Percentiles rank a stretch among this genome's conserved stretches.
phyloP scores from a whole-genome alignment of 805 yeast genomes.

The Kurtzmaniella fragi region DNA sequence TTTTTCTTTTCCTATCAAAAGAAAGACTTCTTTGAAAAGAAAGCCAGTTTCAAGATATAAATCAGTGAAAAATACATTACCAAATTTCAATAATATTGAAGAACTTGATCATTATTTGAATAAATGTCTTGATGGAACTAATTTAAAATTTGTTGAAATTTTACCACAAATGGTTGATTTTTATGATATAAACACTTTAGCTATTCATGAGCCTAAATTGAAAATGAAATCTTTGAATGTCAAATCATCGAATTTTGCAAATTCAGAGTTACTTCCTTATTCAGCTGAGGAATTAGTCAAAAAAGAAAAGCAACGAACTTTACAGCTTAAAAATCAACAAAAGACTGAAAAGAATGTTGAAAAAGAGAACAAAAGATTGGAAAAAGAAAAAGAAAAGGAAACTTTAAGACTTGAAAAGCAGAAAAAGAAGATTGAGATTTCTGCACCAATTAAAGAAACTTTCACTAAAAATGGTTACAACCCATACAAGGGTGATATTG shows the following conservation, averaged over 20 bases:
- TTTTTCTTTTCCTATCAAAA: conserved; percentile 30
- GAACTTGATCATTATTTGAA: conserved; percentile 17
- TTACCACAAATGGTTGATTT: conserved; percentile 24
- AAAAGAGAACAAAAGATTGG: no score
- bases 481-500: neutral
- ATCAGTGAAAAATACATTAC: conserved; percentile 8
- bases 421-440: conserved; percentile 6
- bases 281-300: neutral
- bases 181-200: conserved; percentile 9
- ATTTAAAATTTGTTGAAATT: conserved; percentile 18
- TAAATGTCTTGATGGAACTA: conserved; percentile 11
- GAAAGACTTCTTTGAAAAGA: conserved; percentile 27
- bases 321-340: no score
- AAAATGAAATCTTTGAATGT: neutral
- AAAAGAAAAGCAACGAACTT: neutral
- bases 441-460: conserved; percentile 12
- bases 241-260: neutral
- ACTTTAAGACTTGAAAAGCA: no score
- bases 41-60: conserved; percentile 12
- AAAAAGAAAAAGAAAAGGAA: no score
- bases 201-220: neutral
- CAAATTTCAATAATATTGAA: conserved; percentile 16
- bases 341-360: no score
- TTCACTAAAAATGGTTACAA: conserved; percentile 10
- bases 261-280: neutral